A percentile compares a stretch with the other conserved stretches of the same genome.
phyloP scores from a whole-genome alignment of 1,284 basidiomycete genomes.

The Wallemia mellicola region DNA sequence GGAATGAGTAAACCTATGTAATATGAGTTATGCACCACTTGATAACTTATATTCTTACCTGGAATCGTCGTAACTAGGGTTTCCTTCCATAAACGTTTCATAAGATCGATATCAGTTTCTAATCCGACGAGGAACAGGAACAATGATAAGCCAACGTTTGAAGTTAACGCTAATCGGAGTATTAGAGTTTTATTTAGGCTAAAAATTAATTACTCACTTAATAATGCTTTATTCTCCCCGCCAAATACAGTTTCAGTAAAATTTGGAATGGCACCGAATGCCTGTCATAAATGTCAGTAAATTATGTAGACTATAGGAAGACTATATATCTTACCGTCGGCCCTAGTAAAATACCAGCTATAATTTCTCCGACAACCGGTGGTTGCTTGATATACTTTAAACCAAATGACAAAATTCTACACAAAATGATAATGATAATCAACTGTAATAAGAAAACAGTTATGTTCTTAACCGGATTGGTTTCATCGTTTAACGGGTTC shows the following conservation, averaged over 20 bases:
- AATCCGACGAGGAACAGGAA: constrained; percentile 7
- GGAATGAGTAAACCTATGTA: constrained; percentile 10
- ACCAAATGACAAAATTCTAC: constrained; percentile 9
- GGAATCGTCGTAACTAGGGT: constrained; percentile 9
- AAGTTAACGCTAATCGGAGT: background rate
- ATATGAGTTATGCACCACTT: no score
- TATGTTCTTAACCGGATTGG: constrained; percentile 14
- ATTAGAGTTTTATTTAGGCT: background rate
- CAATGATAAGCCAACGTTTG: background rate
- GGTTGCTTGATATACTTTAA: constrained; percentile 10
- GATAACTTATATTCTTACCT: no score
- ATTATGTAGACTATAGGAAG: background rate
- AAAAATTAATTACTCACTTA: background rate
- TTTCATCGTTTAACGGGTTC: constrained; percentile 14
- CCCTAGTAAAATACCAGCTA: constrained; percentile 14
- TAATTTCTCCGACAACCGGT: constrained; percentile 13
- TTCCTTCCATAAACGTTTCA: constrained; percentile 9
- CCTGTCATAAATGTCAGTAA: background rate
- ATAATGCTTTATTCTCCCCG: background rate
- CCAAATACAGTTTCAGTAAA: constrained; percentile 12
- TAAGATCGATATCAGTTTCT: constrained; percentile 10
- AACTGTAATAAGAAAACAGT: constrained; percentile 13
- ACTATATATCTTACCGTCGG: constrained; percentile 9
- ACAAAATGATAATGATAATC: constrained; percentile 6
- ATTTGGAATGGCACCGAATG: constrained; percentile 10